Percentiles rank a stretch among this genome's conserved stretches.
Conservation (phyloP, 768 basidiomycete species). For the Suillus spraguei region DNA sequence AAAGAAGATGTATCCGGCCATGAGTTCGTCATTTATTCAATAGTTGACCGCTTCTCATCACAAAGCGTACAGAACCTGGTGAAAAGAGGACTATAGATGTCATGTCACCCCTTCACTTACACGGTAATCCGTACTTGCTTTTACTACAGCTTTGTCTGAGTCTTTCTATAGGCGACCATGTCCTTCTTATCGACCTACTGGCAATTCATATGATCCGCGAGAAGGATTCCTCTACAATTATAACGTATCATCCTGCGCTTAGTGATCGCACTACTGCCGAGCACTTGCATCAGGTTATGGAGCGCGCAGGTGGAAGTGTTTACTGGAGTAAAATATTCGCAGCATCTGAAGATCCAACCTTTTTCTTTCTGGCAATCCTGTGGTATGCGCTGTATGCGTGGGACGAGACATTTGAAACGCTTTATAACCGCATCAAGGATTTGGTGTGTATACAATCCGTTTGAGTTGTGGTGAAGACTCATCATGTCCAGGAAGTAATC, state of each 20-base stretch:
- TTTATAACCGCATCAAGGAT: conserved; percentile 48
- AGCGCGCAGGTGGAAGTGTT: conserved; percentile 36
- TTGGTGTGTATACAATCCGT: conserved; percentile 41
- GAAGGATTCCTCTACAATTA: conserved; percentile 28
- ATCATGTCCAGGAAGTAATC: neutral
- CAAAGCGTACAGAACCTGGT: neutral
- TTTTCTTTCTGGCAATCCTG: conserved; percentile 46
- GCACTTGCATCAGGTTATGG: conserved; percentile 32
- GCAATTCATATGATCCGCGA: conserved; percentile 42
- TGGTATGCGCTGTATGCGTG: conserved; percentile 58
- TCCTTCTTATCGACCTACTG: conserved; percentile 38
- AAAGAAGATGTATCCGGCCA: neutral
- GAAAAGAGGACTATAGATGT: conserved; percentile 8
- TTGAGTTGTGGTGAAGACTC: neutral
- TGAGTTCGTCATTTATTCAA: neutral
- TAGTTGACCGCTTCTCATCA: neutral
- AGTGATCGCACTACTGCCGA: conserved; percentile 29
- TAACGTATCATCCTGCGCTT: conserved; percentile 37
- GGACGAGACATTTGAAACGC: conserved; percentile 51
- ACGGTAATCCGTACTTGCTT: neutral
- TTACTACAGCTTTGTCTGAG: neutral
- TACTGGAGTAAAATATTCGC: conserved; percentile 22
- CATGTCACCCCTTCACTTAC: neutral
- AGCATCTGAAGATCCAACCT: conserved; percentile 44
- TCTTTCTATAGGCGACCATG: conserved; percentile 16